A percentile compares a stretch with the other conserved stretches of the same genome.
phyloP scores from a whole-genome alignment of 1,284 basidiomycete genomes.

The Melanopsichium pennsylvanicum region DNA sequence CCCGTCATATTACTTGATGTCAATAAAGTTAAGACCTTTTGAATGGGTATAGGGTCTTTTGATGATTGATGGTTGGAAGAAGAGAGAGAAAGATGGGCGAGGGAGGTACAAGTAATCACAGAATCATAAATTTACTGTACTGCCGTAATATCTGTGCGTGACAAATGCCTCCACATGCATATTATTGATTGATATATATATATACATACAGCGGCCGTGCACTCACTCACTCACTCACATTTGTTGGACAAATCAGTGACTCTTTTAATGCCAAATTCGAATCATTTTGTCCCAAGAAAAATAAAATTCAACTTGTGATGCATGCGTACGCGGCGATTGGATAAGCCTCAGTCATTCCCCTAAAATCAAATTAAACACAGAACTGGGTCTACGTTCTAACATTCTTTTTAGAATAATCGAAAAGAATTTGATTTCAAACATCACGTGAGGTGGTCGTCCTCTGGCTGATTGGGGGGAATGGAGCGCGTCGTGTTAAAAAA shows the following conservation, averaged over 20 bases:
- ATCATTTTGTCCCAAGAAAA: too few species aligned
- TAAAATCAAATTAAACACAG: not conserved
- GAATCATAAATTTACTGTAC: too few species aligned
- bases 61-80: conserved; percentile 5
- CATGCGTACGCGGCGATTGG: too few species aligned
- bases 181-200: too few species aligned
- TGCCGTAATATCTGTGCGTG: too few species aligned
- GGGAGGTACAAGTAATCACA: conserved; percentile 6
- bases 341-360: conserved; percentile 2
- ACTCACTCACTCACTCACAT: too few species aligned
- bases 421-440: not conserved
- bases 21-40: not conserved
- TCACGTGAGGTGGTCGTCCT: conserved; percentile 8
- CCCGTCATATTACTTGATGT: conserved; percentile 14
- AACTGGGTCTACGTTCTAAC: not conserved
- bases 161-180: not conserved
- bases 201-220: too few species aligned
- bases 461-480: not conserved
- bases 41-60: not conserved
- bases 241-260: too few species aligned
- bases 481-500: conserved; percentile 29
- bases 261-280: too few species aligned
- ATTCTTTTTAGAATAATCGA: too few species aligned
- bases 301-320: too few species aligned
- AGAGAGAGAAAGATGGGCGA: not conserved